A percentile compares a stretch with the other conserved stretches of the same genome.
phyloP scores from a whole-genome alignment of 208 protist species.

The Trypanosoma brucei region DNA sequence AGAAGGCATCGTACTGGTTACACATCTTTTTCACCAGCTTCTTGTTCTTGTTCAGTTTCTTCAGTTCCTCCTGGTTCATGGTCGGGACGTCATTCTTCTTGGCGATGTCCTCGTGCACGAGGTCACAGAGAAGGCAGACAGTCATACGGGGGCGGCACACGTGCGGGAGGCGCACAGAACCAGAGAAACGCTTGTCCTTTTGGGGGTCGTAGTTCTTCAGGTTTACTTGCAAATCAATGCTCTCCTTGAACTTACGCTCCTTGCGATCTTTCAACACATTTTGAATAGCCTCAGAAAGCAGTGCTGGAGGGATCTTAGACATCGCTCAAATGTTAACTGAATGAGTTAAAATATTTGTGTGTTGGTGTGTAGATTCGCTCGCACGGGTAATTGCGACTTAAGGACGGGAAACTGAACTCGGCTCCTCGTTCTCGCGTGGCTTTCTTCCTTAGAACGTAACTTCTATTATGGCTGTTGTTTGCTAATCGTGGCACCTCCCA shows the following conservation, averaged over 20 bases:
- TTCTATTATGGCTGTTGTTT: constrained; percentile 15
- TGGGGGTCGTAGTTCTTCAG: constrained; percentile 99
- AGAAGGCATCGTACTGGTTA: constrained; percentile 98
- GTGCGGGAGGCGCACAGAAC: constrained; percentile 93
- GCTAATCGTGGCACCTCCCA: constrained; percentile 13
- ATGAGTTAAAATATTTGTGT: neutral
- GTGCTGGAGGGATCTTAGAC: constrained; percentile 84
- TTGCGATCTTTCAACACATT: constrained; percentile 67
- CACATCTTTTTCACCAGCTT: constrained; percentile 99
- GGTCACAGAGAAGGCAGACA: constrained; percentile 97
- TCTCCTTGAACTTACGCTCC: constrained; percentile 97
- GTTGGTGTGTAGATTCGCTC: constrained; percentile 2
- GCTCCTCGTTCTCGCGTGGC: constrained; percentile 15
- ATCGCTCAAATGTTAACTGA: constrained; percentile 28
- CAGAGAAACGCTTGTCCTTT: constrained; percentile 99
- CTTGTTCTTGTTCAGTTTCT: constrained; percentile 99
- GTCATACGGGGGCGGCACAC: constrained; percentile 91
- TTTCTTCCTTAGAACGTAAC: constrained; percentile 12
- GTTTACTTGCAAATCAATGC: constrained; percentile 99
- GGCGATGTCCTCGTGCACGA: constrained; percentile 94
- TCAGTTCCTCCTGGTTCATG: constrained; percentile 97
- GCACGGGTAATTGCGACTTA: neutral
- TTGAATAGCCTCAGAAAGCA: constrained; percentile 83
- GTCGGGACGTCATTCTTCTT: constrained; percentile 89
- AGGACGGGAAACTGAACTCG: constrained; percentile 23